Conservation (phyloP, 208 protist species). For the Leishmania amazonensis region DNA sequence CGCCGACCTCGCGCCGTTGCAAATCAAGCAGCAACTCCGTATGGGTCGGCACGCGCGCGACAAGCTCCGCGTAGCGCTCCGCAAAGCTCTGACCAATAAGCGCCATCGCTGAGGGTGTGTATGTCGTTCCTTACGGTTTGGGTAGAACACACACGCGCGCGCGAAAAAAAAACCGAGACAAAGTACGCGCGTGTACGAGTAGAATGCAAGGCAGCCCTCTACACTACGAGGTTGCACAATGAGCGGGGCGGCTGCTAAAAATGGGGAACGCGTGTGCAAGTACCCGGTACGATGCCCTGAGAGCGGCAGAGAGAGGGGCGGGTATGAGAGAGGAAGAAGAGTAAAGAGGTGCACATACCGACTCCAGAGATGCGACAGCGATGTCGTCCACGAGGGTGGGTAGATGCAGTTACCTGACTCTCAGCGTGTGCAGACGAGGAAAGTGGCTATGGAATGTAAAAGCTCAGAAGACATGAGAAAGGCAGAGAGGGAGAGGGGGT, state of each 20-base stretch:
- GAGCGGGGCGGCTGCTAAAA: background rate
- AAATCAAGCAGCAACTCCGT: conserved; percentile 56
- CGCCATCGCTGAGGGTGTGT: conserved; percentile 31
- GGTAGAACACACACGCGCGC: background rate
- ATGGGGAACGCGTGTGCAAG: background rate
- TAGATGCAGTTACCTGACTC: background rate
- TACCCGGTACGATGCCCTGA: background rate
- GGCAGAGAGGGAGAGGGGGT: background rate
- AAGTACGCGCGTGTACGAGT: background rate
- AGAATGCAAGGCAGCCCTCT: background rate
- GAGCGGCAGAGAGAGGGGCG: background rate
- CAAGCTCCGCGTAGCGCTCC: conserved; percentile 68
- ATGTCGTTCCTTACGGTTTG: background rate
- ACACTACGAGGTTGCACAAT: background rate
- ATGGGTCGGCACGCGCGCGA: conserved; percentile 35
- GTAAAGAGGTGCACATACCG: background rate
- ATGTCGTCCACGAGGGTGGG: background rate
- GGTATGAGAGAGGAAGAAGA: background rate
- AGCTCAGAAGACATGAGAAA: background rate
- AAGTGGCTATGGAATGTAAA: background rate
- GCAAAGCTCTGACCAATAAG: conserved; percentile 54
- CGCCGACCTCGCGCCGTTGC: conserved; percentile 59
- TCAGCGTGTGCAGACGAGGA: background rate
- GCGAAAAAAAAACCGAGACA: background rate
- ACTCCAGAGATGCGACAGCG: background rate